Base-by-base conservation (phyloP, 148 eudicot genomes). In the Vaccinium myrtillus region DNA sequence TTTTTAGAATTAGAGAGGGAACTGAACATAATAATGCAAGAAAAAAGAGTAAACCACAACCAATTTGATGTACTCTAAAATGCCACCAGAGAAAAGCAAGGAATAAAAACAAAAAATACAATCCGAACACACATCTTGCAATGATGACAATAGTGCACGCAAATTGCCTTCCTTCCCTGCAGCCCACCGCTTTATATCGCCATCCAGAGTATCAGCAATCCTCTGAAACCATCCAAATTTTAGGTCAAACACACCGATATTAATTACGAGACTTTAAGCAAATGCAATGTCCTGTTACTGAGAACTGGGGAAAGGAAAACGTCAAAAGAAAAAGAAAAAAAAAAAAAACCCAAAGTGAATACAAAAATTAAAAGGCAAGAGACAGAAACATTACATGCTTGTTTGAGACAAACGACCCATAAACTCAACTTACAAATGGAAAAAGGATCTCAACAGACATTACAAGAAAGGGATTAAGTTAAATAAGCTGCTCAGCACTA, bases 151-250 rank as follows among this genome's bases (percentile, higher is more conserved):
- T 30, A 96, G 84, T 43, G 98, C 96, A 48, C 94, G 93, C 86
- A 96, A 88, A 86, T 96, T 96, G 51, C 98, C 98, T 89, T 93
- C 98, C 89, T 96, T 96, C 70, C 98, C 95, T 54, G 95, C 93
- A 75, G 98, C 94, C 98, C 98, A 96, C 15, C 89, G 90, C 88
- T 91, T 96, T 90, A 96, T 94, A 81, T 92, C 88, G 63, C 78
- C 61, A 30, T 92, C 91, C 89, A 93, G 75, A 71, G 89, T 84
- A 71, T 90, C 98, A 65, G 96, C 94, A 84, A 94, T 85, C 87
- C 95, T 93, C 98, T 96, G 90, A 79, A 90, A 79, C 81, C 81
- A 63, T 54, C 32, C 51, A 87, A 67, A 19, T 49, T 58, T 54
- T 78, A 73, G 3, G 46, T 27, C 10, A 76, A 83, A 73, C 23